phyloP scores from a whole-genome alignment of 495 filamentous ascomycete species.

The Aspergillus diversus region DNA sequence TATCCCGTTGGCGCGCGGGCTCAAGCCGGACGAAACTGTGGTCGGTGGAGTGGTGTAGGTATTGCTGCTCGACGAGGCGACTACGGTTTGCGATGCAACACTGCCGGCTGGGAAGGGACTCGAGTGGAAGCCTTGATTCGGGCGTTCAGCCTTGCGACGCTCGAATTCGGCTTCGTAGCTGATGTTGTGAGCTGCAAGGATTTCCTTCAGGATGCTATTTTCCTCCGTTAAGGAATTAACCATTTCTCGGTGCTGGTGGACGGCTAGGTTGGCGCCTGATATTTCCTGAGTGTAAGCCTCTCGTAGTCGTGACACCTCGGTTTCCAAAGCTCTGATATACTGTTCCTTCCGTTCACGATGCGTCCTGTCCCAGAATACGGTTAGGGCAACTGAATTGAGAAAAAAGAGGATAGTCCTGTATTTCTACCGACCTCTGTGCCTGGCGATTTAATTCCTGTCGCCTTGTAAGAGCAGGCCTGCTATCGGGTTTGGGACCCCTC shows the following conservation, averaged over 20 bases:
- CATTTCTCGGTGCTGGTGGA: slow-evolving; percentile 48
- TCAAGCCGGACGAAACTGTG: slow-evolving; percentile 39
- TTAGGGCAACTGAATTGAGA: too few relatives aligned
- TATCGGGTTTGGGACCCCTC: slow-evolving; percentile 93
- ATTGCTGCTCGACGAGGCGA: slow-evolving; percentile 31
- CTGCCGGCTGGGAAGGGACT: slow-evolving; percentile 43
- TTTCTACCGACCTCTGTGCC: slow-evolving; percentile 77
- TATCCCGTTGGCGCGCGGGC: slow-evolving; percentile 38
- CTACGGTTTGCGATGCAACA: slow-evolving; percentile 37
- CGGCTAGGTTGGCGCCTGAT: slow-evolving; percentile 38
- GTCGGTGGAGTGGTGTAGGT: slow-evolving; percentile 44
- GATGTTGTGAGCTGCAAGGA: slow-evolving; percentile 76
- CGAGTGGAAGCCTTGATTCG: slow-evolving; percentile 31
- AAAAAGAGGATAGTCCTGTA: too few relatives aligned
- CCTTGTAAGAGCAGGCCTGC: slow-evolving; percentile 90
- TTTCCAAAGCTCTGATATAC: slow-evolving; percentile 92
- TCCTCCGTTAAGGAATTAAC: slow-evolving; percentile 53
- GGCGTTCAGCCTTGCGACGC: slow-evolving; percentile 42
- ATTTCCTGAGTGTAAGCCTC: slow-evolving; percentile 50
- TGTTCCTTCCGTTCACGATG: slow-evolving; percentile 96
- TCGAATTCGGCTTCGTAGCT: slow-evolving; percentile 49
- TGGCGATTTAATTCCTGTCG: slow-evolving; percentile 94
- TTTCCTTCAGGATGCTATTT: slow-evolving; percentile 74
- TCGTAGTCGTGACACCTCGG: slow-evolving; percentile 76
- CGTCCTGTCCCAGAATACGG: slow-evolving; percentile 55